These are phyloP conservation scores for Alternaria burnsii DNA, from an alignment of 2,329 filamentous ascomycete genomes.

Conservation along the genomic window DNA sequence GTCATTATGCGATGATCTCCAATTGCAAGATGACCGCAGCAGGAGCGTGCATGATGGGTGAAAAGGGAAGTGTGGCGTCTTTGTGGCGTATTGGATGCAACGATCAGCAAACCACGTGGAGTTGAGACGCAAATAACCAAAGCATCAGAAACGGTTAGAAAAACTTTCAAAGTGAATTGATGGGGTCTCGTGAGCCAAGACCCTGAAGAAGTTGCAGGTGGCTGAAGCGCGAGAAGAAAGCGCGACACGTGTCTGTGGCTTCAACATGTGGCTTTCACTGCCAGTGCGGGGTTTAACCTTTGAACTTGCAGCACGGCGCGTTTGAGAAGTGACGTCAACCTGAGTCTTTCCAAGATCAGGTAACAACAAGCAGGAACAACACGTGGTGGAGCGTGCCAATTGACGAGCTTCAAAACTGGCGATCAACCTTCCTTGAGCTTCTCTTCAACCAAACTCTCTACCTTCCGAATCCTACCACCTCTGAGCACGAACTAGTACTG, in stretches of 20 bases:
- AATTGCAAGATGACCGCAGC: neutral
- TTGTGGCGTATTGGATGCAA: neutral
- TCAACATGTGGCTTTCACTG: conserved; percentile 5
- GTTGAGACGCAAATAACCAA: conserved; percentile 24
- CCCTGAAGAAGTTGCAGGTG: neutral
- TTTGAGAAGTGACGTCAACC: conserved; percentile 9
- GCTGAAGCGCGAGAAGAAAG: neutral
- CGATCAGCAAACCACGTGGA: neutral
- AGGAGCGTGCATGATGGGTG: neutral
- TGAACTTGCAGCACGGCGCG: neutral
- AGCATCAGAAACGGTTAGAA: neutral
- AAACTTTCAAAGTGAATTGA: neutral
- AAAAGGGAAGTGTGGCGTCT: conserved; percentile 1
- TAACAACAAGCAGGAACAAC: conserved; percentile 6
- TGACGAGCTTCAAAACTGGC: conserved; percentile 5
- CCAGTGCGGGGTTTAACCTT: conserved; percentile 7
- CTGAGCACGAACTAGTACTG: neutral
- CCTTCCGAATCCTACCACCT: neutral
- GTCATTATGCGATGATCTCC: neutral
- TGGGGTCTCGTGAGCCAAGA: conserved; percentile 2
- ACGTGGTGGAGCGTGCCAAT: conserved; percentile 2
- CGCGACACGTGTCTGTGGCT: conserved; percentile 10
- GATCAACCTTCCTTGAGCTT: neutral
- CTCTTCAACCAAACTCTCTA: conserved; percentile 2
- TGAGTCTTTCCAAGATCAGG: conserved; percentile 7